Base-by-base conservation (phyloP, 768 basidiomycete genomes). In the Sporobolomyces roseus region DNA sequence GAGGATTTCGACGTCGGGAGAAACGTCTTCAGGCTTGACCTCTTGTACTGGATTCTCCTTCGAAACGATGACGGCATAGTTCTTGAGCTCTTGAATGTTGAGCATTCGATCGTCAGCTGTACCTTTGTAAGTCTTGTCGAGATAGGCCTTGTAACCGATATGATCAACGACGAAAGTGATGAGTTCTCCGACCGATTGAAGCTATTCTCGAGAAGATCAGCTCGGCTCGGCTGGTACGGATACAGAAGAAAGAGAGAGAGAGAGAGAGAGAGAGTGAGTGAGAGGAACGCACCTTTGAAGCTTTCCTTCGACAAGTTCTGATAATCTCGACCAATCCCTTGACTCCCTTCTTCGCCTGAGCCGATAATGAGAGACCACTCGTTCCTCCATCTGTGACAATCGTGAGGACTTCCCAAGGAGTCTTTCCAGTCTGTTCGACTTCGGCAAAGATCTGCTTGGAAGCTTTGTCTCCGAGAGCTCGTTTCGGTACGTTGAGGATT, bases 31-130 rank as follows among this genome's bases (percentile, higher is more conserved):
- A 33, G 51, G 56, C 21, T 30, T n/a, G n/a, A 14, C 19, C 27
- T 43, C 61, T 1, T 38, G 35, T 1, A 23, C 48, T 55, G 53
- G 61, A 61, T 61, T 32, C n/a, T 70, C 72, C 3, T 49, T 27
- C 14, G 54, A 55, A 35, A 73, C 72, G 30, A 54, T 21, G 6
- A 61, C 55, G 23, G 72, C 72, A 56, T 69, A 73, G 19, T 64
- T 35, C 63, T 70, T 46, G 70, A 94, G 80, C 78, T 93, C 91
- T 73, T 88, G 83, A 1, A 93, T 85, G 77, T 94, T 94, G 78
- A 91, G 88, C 88, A 87, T 88, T 45, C 89, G 81, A 43, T 83
- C 83, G 45, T 88, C 86, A 81, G 83, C 86, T 66, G 92, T 25
- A 82, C 60, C 46, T 77, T 81, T 55, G 52, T 89, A 85, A 0